Percentiles rank a stretch among this genome's conserved stretches.
Conservation (phyloP, 177 flowering plant genomes). For the Telopea speciosissima region DNA sequence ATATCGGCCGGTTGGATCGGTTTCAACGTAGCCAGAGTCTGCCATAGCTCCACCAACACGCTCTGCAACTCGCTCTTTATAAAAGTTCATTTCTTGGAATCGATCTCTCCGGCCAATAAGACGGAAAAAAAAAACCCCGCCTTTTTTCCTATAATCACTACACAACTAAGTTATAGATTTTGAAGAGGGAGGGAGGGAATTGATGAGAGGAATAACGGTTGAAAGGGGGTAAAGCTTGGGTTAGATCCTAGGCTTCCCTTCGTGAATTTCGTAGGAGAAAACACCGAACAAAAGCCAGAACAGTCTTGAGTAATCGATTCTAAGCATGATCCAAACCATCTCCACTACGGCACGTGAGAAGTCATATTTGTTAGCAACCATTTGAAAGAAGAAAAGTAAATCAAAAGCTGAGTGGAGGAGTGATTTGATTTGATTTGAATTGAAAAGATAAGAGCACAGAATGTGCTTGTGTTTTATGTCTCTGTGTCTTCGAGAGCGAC, state of each 20-base stretch:
- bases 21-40: slow-evolving; percentile 47
- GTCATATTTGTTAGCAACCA: slow-evolving; percentile 36
- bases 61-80: slow-evolving; percentile 19
- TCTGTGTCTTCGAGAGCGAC: background rate
- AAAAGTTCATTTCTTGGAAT: slow-evolving; percentile 18
- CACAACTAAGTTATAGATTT: background rate
- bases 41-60: slow-evolving; percentile 15
- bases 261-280: slow-evolving; percentile 72
- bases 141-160: too few relatives aligned
- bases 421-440: too few relatives aligned
- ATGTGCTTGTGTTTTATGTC: background rate
- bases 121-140: too few relatives aligned
- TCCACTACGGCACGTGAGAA: slow-evolving; percentile 36
- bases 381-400: too few relatives aligned
- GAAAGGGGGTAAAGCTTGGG: background rate
- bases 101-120: background rate
- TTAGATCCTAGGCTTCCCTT: slow-evolving; percentile 78
- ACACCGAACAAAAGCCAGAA: slow-evolving; percentile 74
- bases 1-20: slow-evolving; percentile 87
- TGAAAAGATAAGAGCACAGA: background rate
- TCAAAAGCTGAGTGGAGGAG: too few relatives aligned
- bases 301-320: slow-evolving; percentile 69
- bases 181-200: background rate
- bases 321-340: slow-evolving; percentile 76
- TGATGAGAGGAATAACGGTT: too few relatives aligned